These are phyloP conservation scores for Pythium dissotocum DNA, from an alignment of 352 stramenopile genomes.

Conservation along the genomic window DNA sequence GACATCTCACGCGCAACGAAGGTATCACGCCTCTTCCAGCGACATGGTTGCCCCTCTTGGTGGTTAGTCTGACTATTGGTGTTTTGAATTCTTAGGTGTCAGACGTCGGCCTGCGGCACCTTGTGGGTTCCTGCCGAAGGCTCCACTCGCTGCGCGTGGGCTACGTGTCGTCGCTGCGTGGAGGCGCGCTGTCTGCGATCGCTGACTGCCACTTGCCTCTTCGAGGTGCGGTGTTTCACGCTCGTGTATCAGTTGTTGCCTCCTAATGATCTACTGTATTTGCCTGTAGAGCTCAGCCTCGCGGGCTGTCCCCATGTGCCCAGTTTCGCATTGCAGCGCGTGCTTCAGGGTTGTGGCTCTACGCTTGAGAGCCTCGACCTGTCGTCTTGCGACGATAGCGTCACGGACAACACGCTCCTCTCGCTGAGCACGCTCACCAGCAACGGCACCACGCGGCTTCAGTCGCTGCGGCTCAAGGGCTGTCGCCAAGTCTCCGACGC, in stretches of 20 bases:
- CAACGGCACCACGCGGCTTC: slow-evolving; percentile 33
- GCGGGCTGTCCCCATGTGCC: slow-evolving; percentile 76
- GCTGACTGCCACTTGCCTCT: slow-evolving; percentile 53
- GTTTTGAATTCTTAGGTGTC: slow-evolving; percentile 39
- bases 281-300: slow-evolving; percentile 49
- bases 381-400: slow-evolving; percentile 66
- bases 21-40: slow-evolving; percentile 19
- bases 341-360: slow-evolving; percentile 67
- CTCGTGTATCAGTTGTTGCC: too few species aligned
- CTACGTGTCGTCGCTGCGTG: slow-evolving; percentile 53
- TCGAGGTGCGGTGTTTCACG: slow-evolving; percentile 34
- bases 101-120: slow-evolving; percentile 51
- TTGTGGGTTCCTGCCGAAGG: slow-evolving; percentile 48
- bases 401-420: slow-evolving; percentile 84
- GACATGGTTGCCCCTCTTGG: too few species aligned
- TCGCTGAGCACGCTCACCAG: slow-evolving; percentile 65
- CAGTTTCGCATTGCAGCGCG: slow-evolving; percentile 78
- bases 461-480: slow-evolving; percentile 66
- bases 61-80: neutral
- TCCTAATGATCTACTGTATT: neutral
- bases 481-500: slow-evolving; percentile 89
- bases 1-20: slow-evolving; percentile 45
- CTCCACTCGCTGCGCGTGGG: slow-evolving; percentile 60
- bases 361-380: slow-evolving; percentile 72
- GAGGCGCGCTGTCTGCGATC: slow-evolving; percentile 51